A percentile compares a stretch with the other conserved stretches of the same genome.
Evolutionary conservation across 805 yeast genomes (phyloP).

Genomic region (Metschnikowia proteae): DNA sequence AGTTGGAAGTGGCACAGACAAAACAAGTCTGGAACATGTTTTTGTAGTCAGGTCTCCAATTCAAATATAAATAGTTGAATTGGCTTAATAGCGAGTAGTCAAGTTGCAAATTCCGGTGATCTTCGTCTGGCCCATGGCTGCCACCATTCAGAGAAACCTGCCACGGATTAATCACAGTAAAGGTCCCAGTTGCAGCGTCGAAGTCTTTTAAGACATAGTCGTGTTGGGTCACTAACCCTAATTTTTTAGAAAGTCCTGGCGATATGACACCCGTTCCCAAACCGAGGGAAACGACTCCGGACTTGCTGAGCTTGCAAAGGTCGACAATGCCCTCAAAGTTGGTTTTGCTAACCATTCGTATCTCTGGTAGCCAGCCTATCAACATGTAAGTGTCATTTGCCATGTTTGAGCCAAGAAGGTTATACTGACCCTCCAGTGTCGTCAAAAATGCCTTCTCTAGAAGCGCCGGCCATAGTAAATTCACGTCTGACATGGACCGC

Average conservation of each 20-base stretch:
- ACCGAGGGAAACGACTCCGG: conserved; percentile 48
- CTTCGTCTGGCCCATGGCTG: neutral
- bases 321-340: conserved; percentile 16
- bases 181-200: neutral
- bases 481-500: conserved; percentile 30
- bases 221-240: conserved; percentile 53
- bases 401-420: conserved; percentile 71
- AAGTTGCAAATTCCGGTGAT: conserved; percentile 13
- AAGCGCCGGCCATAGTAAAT: conserved; percentile 62
- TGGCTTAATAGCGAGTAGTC: conserved; percentile 22
- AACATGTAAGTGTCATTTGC: conserved; percentile 63
- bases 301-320: conserved; percentile 24
- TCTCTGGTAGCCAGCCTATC: conserved; percentile 73
- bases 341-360: conserved; percentile 35
- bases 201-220: conserved; percentile 56
- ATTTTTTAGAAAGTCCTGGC: conserved; percentile 26
- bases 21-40: conserved; percentile 22
- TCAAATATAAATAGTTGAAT: conserved; percentile 56
- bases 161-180: conserved; percentile 38
- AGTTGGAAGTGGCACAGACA: conserved; percentile 13
- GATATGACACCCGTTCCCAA: conserved; percentile 61
- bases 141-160: conserved; percentile 12
- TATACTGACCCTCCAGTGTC: conserved; percentile 54
- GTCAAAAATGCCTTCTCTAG: conserved; percentile 73
- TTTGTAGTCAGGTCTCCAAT: conserved; percentile 52